Evolutionary conservation across 495 filamentous ascomycete genomes (phyloP).

Genomic region (Tuber borchii): DNA sequence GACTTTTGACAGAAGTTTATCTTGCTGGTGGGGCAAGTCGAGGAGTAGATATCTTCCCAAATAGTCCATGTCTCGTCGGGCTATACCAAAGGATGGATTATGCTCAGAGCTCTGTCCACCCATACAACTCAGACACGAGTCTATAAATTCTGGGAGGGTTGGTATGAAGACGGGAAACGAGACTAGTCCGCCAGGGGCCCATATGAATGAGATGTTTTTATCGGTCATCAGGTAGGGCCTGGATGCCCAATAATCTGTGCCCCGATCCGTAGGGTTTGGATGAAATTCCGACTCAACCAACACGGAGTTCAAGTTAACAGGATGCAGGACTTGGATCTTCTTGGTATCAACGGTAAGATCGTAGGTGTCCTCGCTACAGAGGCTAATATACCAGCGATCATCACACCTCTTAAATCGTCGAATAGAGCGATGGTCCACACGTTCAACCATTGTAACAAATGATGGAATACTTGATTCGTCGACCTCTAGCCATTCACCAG

Average conservation of each 20-base stretch:
- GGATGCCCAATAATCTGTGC: not conserved
- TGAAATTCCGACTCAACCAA: not conserved
- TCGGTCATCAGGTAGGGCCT: not conserved
- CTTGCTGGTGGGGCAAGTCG: not conserved
- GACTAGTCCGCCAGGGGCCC: not conserved
- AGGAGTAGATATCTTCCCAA: not conserved
- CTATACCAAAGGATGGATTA: not conserved
- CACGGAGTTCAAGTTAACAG: not conserved
- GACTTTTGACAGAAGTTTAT: not conserved
- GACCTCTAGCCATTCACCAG: not conserved
- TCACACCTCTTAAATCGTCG: not conserved
- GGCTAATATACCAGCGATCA: not conserved
- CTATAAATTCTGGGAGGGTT: not conserved
- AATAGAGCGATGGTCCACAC: not conserved
- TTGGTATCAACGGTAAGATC: not conserved
- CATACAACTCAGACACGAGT: not conserved
- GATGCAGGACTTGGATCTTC: not conserved
- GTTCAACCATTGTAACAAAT: not conserved
- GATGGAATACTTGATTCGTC: not conserved
- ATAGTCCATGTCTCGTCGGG: not conserved
- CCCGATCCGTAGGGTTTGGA: not conserved
- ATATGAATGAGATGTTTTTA: not conserved
- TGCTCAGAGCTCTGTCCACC: not conserved
- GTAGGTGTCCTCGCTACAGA: not conserved
- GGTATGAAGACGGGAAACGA: not conserved